phyloP scores from a whole-genome alignment of 352 stramenopile genomes.

The Pythium sp. region DNA sequence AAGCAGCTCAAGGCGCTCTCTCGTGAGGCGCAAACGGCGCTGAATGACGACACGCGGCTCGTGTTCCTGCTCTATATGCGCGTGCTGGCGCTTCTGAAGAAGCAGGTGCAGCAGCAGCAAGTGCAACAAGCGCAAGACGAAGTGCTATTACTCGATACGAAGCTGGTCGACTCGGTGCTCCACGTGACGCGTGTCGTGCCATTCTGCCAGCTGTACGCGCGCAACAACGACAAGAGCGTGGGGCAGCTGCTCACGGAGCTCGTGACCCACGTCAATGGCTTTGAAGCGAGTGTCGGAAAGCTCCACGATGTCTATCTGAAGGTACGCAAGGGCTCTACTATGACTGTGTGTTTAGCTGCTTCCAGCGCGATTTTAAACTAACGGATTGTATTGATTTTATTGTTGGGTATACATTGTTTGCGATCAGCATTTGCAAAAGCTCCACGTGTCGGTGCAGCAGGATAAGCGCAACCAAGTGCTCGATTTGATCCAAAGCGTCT shows the following conservation, averaged over 20 bases:
- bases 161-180: constrained; percentile 31
- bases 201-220: constrained; percentile 60
- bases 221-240: constrained; percentile 30
- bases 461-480: constrained; percentile 36
- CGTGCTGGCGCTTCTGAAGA: constrained; percentile 6
- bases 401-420: background rate
- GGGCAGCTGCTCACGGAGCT: constrained; percentile 27
- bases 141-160: background rate
- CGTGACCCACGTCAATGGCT: constrained; percentile 18
- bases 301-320: constrained; percentile 36
- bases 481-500: constrained; percentile 36
- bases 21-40: constrained; percentile 4
- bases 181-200: constrained; percentile 52
- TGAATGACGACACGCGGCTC: constrained; percentile 12
- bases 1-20: constrained; percentile 13
- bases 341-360: no score
- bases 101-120: background rate
- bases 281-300: constrained; percentile 19
- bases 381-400: background rate
- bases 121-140: background rate
- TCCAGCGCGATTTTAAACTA: background rate
- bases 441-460: constrained; percentile 25
- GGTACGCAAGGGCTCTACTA: constrained; percentile 15
- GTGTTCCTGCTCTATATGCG: constrained; percentile 21
- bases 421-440: constrained; percentile 35